phyloP scores from a whole-genome alignment of 495 filamentous ascomycete genomes.

The Xylaria cubensis region DNA sequence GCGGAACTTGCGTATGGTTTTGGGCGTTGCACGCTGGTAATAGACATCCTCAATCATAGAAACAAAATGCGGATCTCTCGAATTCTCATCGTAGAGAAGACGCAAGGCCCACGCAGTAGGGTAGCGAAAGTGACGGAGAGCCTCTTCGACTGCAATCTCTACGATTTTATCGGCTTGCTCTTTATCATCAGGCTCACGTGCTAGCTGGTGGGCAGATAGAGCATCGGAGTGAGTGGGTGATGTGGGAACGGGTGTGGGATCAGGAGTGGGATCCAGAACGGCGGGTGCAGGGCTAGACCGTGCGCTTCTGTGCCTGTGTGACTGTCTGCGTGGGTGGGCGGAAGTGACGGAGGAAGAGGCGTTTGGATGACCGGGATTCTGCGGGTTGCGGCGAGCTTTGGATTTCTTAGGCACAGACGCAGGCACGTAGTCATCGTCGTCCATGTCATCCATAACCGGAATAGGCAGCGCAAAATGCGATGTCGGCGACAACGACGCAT shows the following conservation, averaged over 20 bases:
- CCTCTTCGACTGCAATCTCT: slow-evolving; percentile 55
- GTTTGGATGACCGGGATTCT: slow-evolving; percentile 6
- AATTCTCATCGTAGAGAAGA: slow-evolving; percentile 59
- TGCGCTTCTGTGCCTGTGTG: slow-evolving; percentile 34
- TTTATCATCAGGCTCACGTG: slow-evolving; percentile 38
- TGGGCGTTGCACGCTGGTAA: slow-evolving; percentile 51
- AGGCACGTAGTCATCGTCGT: slow-evolving; percentile 38
- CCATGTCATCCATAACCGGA: slow-evolving; percentile 23
- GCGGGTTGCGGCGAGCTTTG: slow-evolving; percentile 30
- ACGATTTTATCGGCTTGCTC: slow-evolving; percentile 48
- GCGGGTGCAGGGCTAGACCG: slow-evolving; percentile 27
- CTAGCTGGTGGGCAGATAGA: slow-evolving; percentile 24
- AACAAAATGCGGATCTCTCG: slow-evolving; percentile 48
- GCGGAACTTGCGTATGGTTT: slow-evolving; percentile 51
- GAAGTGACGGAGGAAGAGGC: slow-evolving; percentile 21
- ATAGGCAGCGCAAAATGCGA: slow-evolving; percentile 30
- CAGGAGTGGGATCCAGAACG: slow-evolving; percentile 10
- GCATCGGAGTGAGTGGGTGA: slow-evolving; percentile 27
- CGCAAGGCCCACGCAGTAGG: slow-evolving; percentile 63
- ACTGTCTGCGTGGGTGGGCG: slow-evolving; percentile 32
- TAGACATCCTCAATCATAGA: slow-evolving; percentile 56
- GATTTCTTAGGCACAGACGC: slow-evolving; percentile 39
- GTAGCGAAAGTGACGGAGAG: slow-evolving; percentile 54
- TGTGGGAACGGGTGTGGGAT: slow-evolving; percentile 21
- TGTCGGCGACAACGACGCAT: slow-evolving; percentile 31